Base-by-base conservation (phyloP, 2,329 filamentous ascomycete genomes). In the Pyricularia grisea region DNA sequence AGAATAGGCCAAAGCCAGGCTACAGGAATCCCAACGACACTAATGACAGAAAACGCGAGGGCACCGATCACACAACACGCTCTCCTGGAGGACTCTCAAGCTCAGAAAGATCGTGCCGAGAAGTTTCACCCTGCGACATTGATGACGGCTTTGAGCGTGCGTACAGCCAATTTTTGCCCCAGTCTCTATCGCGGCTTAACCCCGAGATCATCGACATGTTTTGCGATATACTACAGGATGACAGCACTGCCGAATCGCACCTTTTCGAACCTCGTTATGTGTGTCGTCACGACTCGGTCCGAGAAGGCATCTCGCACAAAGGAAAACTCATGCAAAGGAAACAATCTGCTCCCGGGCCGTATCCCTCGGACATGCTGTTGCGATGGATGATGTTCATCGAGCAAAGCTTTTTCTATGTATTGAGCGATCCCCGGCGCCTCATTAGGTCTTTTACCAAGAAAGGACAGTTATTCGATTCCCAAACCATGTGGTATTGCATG, bases 401-500 rank as follows among this genome's bases (percentile, higher is more conserved):
- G 71, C 89, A 91, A 73, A 87, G 85, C 67, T 78, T 91, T 7
- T 91, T 90, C 74, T 85, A 85, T 72, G 84, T 89, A 7, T 79
- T 91, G 66, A 87, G 86, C 72, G 83, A 87, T 66, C 85, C 87
- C 0, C 80, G 80, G 17, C 79, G 83, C 5, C 77, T 87, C 10
- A 77, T 89, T 31, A 78, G 77, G 55, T 90, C 88, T 0, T 91
- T 91, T 71, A 84, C 83, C 1, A 76, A 78, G 63, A 79, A 84
- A 12, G 82, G 81, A 12, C 81, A 83, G 64, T 75, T 87, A 0
- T 82, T 87, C 68, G 86, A 90, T 75, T 88, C 87, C 0, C 86
- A 87, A 67, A 86, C 83, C 17, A 78, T 88, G 1, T 90, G 85
- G 86, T 89, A 88, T 74, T 86, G 84, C 73, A 87, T 88, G 82